Evolutionary conservation across 768 basidiomycete genomes (phyloP).

Genomic region (Mycena rosella): DNA sequence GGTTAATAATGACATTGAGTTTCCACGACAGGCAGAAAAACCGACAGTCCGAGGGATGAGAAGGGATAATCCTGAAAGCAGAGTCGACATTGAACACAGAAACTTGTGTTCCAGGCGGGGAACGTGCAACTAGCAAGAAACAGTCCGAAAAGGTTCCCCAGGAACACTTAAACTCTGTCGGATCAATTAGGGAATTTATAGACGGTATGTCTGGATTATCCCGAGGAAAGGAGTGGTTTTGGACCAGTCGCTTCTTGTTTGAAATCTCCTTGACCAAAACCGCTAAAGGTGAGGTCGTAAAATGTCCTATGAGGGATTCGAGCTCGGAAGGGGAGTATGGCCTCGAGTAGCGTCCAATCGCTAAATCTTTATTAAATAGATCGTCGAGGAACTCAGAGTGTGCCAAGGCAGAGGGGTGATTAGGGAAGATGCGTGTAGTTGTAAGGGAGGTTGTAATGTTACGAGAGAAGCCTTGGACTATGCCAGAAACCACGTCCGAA

Average conservation of each 20-base stretch:
- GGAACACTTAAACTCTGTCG: slow-evolving; percentile 3
- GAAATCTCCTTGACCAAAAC: neutral
- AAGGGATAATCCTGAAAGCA: neutral
- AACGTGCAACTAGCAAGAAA: slow-evolving; percentile 13
- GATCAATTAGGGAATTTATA: slow-evolving; percentile 18
- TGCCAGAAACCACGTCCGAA: neutral
- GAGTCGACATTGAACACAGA: slow-evolving; percentile 2
- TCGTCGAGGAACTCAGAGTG: neutral
- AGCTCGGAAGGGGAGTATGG: neutral
- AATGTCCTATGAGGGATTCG: neutral
- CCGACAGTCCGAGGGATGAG: neutral
- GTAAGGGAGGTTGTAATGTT: neutral
- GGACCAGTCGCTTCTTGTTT: slow-evolving; percentile 16
- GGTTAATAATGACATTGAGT: neutral
- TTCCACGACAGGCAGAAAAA: neutral
- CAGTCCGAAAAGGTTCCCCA: slow-evolving; percentile 36
- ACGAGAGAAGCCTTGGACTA: neutral
- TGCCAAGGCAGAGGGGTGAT: slow-evolving; percentile 15
- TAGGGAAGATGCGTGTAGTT: neutral
- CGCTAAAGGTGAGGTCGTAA: neutral
- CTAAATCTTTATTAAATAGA: neutral
- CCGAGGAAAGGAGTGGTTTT: slow-evolving; percentile 37
- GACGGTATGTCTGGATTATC: slow-evolving; percentile 24
- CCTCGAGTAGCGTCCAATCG: neutral
- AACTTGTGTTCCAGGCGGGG: slow-evolving; percentile 20